Percentiles rank a stretch among this genome's conserved stretches.
Evolutionary conservation across 2,329 filamentous ascomycete species (phyloP).

Genomic region (Juglanconis sp.): DNA sequence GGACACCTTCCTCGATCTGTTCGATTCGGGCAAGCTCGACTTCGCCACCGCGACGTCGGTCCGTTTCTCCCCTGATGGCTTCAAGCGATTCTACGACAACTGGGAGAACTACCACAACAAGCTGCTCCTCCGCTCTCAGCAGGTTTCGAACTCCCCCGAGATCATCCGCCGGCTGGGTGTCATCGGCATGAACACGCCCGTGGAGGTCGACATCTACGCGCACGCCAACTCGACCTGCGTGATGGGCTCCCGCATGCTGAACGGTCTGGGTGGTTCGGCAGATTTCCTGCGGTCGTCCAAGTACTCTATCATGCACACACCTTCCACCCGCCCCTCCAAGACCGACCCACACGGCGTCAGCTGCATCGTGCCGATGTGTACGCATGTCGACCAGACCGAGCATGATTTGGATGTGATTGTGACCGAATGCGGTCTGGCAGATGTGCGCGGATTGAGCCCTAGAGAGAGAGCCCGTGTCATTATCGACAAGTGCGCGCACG

Average conservation of each 20-base stretch:
- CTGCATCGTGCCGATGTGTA: constrained; percentile 93
- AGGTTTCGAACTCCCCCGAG: constrained; percentile 85
- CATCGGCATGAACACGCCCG: constrained; percentile 93
- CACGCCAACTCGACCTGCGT: constrained; percentile 90
- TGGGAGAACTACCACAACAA: constrained; percentile 79
- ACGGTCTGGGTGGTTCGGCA: constrained; percentile 77
- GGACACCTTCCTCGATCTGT: constrained; percentile 85
- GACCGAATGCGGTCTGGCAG: constrained; percentile 71
- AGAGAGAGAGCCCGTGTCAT: constrained; percentile 79
- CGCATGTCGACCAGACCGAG: constrained; percentile 89
- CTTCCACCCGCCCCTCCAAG: constrained; percentile 75
- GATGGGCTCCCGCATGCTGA: constrained; percentile 84
- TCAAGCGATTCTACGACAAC: constrained; percentile 84
- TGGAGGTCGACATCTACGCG: constrained; percentile 92
- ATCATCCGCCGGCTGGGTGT: constrained; percentile 84
- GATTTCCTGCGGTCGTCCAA: constrained; percentile 78
- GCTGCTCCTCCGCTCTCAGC: constrained; percentile 81
- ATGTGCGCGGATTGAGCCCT: constrained; percentile 77
- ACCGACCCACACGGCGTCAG: constrained; percentile 76
- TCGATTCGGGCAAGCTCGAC: constrained; percentile 82
- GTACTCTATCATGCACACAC: constrained; percentile 93
- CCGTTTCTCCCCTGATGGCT: constrained; percentile 86
- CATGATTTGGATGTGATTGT: constrained; percentile 90
- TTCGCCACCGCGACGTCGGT: constrained; percentile 89
- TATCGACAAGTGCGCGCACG: constrained; percentile 82